Conservation (phyloP, 345 rosid genomes). For the Litchi chinensis region DNA sequence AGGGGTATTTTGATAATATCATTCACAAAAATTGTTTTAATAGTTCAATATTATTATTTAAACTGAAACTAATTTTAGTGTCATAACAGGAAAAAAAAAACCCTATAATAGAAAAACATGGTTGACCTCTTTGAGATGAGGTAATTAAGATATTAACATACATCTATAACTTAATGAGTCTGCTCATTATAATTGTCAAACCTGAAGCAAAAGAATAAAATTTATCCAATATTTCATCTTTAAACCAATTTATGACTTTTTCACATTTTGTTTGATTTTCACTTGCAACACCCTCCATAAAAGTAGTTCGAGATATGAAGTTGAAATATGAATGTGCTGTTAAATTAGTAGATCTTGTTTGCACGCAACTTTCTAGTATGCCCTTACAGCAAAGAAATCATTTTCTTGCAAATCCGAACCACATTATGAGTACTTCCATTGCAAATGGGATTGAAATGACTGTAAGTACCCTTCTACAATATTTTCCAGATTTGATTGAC, state of each 20-base stretch:
- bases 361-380: not conserved
- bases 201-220: too few species aligned
- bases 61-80: too few species aligned
- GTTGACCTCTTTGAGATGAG: too few species aligned
- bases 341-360: not conserved
- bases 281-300: not conserved
- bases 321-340: not conserved
- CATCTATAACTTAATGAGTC: too few species aligned
- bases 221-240: too few species aligned
- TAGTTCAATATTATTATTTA: too few species aligned
- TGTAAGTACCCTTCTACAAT: not conserved
- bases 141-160: too few species aligned
- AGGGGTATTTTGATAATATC: too few species aligned
- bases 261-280: not conserved
- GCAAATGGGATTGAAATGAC: not conserved
- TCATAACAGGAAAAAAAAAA: too few species aligned
- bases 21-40: too few species aligned
- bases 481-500: not conserved
- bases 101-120: too few species aligned
- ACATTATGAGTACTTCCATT: not conserved
- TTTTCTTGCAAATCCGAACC: not conserved
- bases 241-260: not conserved
- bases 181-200: too few species aligned
- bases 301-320: not conserved
- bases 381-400: rapidly evolving